These are phyloP conservation scores for Volutella citrinella DNA, from an alignment of 2,329 filamentous ascomycete species.

Conservation along the genomic window DNA sequence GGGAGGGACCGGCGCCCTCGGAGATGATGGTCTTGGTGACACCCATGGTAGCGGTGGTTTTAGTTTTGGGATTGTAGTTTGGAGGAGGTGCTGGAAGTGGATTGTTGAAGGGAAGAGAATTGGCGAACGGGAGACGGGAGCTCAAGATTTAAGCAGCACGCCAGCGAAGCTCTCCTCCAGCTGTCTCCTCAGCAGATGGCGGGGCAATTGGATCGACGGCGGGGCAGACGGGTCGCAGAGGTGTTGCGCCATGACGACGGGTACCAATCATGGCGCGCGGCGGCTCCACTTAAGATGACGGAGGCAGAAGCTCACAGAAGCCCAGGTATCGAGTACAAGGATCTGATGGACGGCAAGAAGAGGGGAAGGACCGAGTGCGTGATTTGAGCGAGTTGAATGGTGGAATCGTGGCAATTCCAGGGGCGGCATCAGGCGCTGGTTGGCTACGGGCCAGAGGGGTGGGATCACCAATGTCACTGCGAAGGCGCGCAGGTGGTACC, in stretches of 20 bases:
- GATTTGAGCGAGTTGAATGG: not conserved
- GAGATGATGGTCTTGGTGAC: slow-evolving; percentile 66
- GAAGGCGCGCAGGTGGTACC: too few relatives aligned
- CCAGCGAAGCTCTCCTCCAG: not conserved
- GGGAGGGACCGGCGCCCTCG: slow-evolving; percentile 61
- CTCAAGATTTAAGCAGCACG: slow-evolving; percentile 4
- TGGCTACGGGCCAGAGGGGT: too few relatives aligned
- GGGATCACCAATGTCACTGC: too few relatives aligned
- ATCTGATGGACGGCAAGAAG: not conserved
- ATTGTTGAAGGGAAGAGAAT: slow-evolving; percentile 19
- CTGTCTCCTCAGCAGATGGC: slow-evolving; percentile 9
- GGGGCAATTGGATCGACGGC: slow-evolving; percentile 28
- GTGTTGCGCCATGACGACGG: slow-evolving; percentile 19
- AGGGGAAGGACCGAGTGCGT: not conserved
- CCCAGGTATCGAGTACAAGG: not conserved
- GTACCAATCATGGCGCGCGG: slow-evolving; percentile 18
- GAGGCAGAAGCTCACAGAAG: slow-evolving; percentile 23
- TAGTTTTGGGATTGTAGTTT: slow-evolving; percentile 15
- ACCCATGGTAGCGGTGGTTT: slow-evolving; percentile 54
- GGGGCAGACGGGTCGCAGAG: slow-evolving; percentile 15
- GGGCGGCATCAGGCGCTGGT: too few relatives aligned
- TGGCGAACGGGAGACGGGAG: slow-evolving; percentile 13
- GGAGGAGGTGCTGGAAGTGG: slow-evolving; percentile 13
- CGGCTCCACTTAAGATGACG: slow-evolving; percentile 23
- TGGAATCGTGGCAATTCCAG: too few relatives aligned